Evolutionary conservation across 2,329 filamentous ascomycete genomes (phyloP).

Genomic region (Sporothrix brunneoviolacea): DNA sequence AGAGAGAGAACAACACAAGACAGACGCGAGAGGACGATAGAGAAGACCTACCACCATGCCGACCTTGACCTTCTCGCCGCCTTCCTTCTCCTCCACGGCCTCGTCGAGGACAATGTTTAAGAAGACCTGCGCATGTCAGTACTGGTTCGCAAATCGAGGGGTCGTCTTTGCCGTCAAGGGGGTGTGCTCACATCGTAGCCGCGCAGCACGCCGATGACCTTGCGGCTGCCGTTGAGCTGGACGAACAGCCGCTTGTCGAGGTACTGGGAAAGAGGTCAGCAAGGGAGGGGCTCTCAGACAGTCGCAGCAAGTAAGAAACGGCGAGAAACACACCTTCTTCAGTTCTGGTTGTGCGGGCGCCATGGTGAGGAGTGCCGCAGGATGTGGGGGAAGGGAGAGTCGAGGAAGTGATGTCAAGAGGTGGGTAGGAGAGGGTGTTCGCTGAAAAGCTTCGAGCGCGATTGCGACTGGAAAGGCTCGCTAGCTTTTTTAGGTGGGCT

Average conservation of each 20-base stretch:
- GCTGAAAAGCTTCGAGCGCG: conserved; percentile 5
- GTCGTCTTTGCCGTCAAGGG: too few relatives aligned
- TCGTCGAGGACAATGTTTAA: conserved; percentile 97
- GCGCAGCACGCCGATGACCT: conserved; percentile 87
- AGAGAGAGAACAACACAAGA: too few relatives aligned
- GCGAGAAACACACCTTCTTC: conserved; percentile 66
- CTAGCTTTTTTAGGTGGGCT: conserved; percentile 4
- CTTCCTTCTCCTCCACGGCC: conserved; percentile 87
- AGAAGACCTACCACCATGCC: conserved; percentile 76
- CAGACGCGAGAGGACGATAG: too few relatives aligned
- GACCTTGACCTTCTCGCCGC: conserved; percentile 80
- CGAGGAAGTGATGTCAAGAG: neutral
- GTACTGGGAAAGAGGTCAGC: conserved; percentile 54
- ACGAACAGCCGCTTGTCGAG: conserved; percentile 98
- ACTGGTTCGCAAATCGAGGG: too few relatives aligned
- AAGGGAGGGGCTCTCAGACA: neutral
- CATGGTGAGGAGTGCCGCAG: conserved; percentile 53
- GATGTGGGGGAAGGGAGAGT: conserved; percentile 3
- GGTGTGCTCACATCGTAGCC: conserved; percentile 77
- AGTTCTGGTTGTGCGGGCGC: conserved; percentile 98
- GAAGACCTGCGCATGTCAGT: conserved; percentile 79
- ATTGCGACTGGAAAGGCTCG: neutral
- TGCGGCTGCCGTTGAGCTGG: conserved; percentile 94
- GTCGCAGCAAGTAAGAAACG: neutral
- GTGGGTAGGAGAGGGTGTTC: conserved; percentile 24